phyloP scores from a whole-genome alignment of 441 rosid genomes.

The Euphorbia schlechtendalii region DNA sequence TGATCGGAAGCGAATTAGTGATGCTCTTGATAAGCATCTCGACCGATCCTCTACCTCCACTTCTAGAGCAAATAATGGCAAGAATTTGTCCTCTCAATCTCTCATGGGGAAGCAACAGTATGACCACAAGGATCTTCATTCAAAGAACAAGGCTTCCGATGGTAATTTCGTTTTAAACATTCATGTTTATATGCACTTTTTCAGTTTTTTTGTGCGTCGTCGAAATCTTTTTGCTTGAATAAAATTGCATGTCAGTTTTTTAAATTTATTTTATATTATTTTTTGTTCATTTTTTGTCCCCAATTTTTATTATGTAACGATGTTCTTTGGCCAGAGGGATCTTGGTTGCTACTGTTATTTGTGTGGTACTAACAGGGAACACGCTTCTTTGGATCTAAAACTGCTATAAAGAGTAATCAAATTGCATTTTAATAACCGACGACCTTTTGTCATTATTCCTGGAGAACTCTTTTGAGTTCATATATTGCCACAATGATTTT shows the following conservation, averaged over 20 bases:
- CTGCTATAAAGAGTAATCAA: background rate
- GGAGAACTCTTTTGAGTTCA: background rate
- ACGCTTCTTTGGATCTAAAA: background rate
- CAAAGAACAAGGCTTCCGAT: slow-evolving; percentile 47
- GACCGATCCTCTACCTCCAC: slow-evolving; percentile 75
- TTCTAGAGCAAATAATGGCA: slow-evolving; percentile 39
- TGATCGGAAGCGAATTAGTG: slow-evolving; percentile 73
- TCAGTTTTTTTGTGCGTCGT: too few species aligned
- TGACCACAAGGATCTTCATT: slow-evolving; percentile 39
- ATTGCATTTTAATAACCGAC: too few species aligned
- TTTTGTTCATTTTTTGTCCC: background rate
- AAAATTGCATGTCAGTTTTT: background rate
- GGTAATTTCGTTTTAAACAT: slow-evolving; percentile 33
- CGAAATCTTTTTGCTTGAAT: too few species aligned
- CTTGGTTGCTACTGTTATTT: background rate
- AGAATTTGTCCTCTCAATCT: slow-evolving; percentile 45
- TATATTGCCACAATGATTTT: too few species aligned
- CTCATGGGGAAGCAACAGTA: slow-evolving; percentile 49
- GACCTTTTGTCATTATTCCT: background rate
- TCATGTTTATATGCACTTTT: too few species aligned
- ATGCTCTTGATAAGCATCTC: slow-evolving; percentile 72
- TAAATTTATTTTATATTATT: background rate
- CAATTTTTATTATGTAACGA: background rate
- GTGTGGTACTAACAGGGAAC: background rate
- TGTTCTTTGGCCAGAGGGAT: background rate